phyloP scores from a whole-genome alignment of 441 rosid genomes.

The Kokia cookei region DNA sequence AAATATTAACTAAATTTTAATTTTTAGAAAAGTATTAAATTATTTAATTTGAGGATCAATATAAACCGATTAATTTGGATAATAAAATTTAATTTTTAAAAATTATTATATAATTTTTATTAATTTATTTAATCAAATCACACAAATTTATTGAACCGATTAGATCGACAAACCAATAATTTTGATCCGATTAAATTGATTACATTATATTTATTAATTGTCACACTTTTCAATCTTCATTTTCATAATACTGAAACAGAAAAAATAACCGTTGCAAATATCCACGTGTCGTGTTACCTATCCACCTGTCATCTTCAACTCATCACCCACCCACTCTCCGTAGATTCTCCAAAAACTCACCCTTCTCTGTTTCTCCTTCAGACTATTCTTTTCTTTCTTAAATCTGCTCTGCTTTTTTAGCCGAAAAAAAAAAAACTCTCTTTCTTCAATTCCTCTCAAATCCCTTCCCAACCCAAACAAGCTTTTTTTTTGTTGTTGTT shows the following conservation, averaged over 20 bases:
- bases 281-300: conserved; percentile 47
- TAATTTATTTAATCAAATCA: no score
- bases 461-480: not conserved
- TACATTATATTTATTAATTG: no score
- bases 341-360: conserved; percentile 21
- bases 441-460: conserved; percentile 17
- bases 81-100: no score
- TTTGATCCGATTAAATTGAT: no score
- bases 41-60: no score
- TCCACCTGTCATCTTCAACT: conserved; percentile 56
- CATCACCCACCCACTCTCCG: conserved; percentile 6
- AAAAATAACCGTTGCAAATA: conserved; percentile 39
- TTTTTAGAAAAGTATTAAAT: no score
- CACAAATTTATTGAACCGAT: accelerated
- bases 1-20: accelerated
- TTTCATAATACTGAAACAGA: not conserved
- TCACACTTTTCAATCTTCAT: not conserved
- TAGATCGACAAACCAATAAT: no score
- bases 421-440: conserved; percentile 9
- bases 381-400: conserved; percentile 7
- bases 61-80: accelerated
- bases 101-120: no score
- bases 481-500: not conserved
- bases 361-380: not conserved
- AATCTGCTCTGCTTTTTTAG: conserved; percentile 8